Percentiles rank a stretch among this genome's conserved stretches.
phyloP scores from a whole-genome alignment of 345 rosid genomes.

The Eucalyptus marginata region DNA sequence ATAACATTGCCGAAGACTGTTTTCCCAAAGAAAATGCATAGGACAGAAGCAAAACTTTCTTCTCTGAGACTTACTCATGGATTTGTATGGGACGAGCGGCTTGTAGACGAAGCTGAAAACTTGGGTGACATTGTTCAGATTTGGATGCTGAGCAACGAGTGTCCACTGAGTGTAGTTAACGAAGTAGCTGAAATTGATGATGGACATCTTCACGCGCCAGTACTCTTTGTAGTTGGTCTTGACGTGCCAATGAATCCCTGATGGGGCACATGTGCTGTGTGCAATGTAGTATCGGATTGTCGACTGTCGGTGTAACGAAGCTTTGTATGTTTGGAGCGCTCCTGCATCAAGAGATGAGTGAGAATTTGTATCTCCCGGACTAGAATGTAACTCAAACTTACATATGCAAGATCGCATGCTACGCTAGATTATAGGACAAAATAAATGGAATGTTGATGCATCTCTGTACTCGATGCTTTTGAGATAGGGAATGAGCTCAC shows the following conservation, averaged over 20 bases:
- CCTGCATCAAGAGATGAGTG: background rate
- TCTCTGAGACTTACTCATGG: constrained; percentile 29
- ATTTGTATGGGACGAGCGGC: constrained; percentile 24
- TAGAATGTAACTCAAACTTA: background rate
- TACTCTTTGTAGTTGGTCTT: constrained; percentile 17
- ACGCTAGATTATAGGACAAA: background rate
- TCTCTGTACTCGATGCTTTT: background rate
- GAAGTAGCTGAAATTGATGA: constrained; percentile 9
- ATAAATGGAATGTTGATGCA: background rate
- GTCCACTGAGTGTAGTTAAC: constrained; percentile 21
- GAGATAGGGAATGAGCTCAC: background rate
- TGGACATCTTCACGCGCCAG: constrained; percentile 18
- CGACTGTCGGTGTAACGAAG: background rate
- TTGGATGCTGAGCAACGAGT: constrained; percentile 23
- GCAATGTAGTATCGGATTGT: background rate
- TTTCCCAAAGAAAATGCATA: background rate
- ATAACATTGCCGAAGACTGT: background rate
- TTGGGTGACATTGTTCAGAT: constrained; percentile 9
- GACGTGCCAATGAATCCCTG: constrained; percentile 20
- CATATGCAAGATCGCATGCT: background rate
- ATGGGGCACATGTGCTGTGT: constrained; percentile 12
- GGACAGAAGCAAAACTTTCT: background rate
- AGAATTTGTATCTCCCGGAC: background rate
- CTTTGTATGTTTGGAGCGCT: constrained; percentile 1
- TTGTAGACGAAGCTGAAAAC: constrained; percentile 51